Evolutionary conservation across 371 early-diverging fungal species (phyloP), one percentile per base, ranked within the genome.

Genomic region (Circinella minor): DNA sequence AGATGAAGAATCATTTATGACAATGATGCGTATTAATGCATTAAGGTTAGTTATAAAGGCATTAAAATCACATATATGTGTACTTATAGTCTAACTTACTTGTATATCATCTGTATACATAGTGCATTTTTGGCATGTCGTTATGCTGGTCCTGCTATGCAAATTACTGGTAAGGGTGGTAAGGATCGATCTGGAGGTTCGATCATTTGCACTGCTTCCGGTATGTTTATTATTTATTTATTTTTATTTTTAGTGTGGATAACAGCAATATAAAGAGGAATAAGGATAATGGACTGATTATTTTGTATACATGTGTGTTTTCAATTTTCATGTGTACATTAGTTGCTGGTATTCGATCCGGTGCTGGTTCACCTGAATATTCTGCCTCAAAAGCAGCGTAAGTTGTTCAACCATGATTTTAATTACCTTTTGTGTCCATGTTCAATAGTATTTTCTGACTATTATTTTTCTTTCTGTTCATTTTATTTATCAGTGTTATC

Each of bases 371-470:
- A n/a, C 68, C 73, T 20, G 84, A 75, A 70, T 84, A 84, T 61
- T 80, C 80, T 5, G 82, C 81, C 39, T 78, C 80, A 17, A 83
- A 83, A 66, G 84, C 84, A 17, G 81, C 84, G 81, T 81, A 74
- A 75, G 80, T 74, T 47, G 4, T 10, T 43, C 1, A 11, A 14
- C 4, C 34, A 14, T 62, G 11, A 55, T 51, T 51, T 51, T 8
- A 14, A 51, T 38, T 11, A 55, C 43, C 43, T 43, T 17, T 17
- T 11, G 34, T 36, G 61, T 18, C 27, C 27, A 27, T 1, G 27
- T 27, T 2, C 27, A 27, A 27, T 17, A 34, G 10, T 38, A 18
- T 11, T 17, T 43, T 17, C 14, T 38, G 67, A 63, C 11, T 36
- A 43, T 18, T 49, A 14, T 66, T 1, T 13, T 18, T 49, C 1